A percentile compares a stretch with the other conserved stretches of the same genome.
Conservation (phyloP, 164 flowering plant genomes). For the Protea cynaroides region DNA sequence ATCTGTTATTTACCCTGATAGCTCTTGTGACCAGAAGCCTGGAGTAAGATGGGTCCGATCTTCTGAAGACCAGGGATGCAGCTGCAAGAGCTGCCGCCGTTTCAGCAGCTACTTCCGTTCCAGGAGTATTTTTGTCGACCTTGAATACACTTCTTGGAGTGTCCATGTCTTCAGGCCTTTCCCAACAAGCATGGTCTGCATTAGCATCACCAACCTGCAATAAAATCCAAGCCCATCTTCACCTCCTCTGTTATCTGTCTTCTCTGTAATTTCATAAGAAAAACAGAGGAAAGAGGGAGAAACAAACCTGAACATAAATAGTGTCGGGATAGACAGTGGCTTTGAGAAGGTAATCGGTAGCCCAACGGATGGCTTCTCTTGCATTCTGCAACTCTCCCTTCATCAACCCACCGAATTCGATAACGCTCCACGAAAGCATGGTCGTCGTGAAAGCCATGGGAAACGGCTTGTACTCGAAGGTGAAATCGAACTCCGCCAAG, state of each 20-base stretch:
- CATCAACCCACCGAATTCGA: too few relatives aligned
- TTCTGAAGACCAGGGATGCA: slow-evolving; percentile 67
- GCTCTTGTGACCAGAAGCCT: slow-evolving; percentile 58
- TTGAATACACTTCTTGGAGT: slow-evolving; percentile 27
- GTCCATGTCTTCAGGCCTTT: slow-evolving; percentile 97
- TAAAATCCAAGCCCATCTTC: background rate
- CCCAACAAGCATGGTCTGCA: slow-evolving; percentile 92
- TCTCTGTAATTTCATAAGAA: background rate
- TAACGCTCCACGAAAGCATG: slow-evolving; percentile 87
- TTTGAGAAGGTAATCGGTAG: slow-evolving; percentile 46
- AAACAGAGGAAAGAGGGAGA: background rate
- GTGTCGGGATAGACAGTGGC: slow-evolving; percentile 79
- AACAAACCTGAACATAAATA: slow-evolving; percentile 36
- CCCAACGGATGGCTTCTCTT: too few relatives aligned
- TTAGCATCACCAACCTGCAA: slow-evolving; percentile 78
- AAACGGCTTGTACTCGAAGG: too few relatives aligned
- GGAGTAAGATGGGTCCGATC: slow-evolving; percentile 71
- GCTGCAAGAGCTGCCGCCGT: slow-evolving; percentile 50
- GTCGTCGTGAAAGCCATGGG: slow-evolving; percentile 97
- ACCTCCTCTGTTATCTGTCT: background rate
- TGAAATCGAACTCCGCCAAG: too few relatives aligned
- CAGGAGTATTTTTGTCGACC: slow-evolving; percentile 58
- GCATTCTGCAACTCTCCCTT: too few relatives aligned
- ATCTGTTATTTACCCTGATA: slow-evolving; percentile 37
- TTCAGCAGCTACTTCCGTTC: slow-evolving; percentile 89